Conservation (phyloP, 768 basidiomycete species). For the Agrocybe chaxingu region DNA sequence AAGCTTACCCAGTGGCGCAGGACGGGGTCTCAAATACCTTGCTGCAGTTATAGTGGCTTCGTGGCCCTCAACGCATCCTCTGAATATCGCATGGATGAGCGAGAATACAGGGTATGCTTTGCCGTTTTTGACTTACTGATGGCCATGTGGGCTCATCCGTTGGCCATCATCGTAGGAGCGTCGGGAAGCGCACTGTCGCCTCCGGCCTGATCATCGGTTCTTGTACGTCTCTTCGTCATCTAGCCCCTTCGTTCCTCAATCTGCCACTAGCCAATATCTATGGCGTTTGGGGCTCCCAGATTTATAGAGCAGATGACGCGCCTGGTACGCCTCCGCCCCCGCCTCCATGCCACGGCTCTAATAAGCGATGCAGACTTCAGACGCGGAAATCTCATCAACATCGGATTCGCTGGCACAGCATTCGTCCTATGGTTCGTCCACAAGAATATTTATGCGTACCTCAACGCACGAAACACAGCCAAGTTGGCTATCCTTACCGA, state of each 20-base stretch:
- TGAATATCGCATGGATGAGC: slow-evolving; percentile 39
- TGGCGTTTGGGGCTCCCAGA: slow-evolving; percentile 31
- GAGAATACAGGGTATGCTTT: slow-evolving; percentile 31
- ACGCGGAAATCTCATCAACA: slow-evolving; percentile 33
- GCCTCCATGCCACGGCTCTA: neutral
- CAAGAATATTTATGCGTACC: slow-evolving; percentile 25
- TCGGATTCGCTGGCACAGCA: slow-evolving; percentile 28
- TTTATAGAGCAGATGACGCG: slow-evolving; percentile 34
- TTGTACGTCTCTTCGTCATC: slow-evolving; percentile 15
- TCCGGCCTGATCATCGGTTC: slow-evolving; percentile 33
- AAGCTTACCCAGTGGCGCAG: slow-evolving; percentile 22
- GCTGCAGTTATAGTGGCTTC: slow-evolving; percentile 32
- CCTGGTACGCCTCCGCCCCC: slow-evolving; percentile 20
- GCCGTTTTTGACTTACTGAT: neutral
- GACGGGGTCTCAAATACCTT: slow-evolving; percentile 29
- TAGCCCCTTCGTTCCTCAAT: neutral
- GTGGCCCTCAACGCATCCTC: slow-evolving; percentile 36
- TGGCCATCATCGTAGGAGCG: slow-evolving; percentile 18
- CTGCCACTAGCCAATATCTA: slow-evolving; percentile 22
- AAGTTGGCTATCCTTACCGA: slow-evolving; percentile 18
- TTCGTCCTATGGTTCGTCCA: slow-evolving; percentile 31
- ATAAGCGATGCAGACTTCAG: slow-evolving; percentile 23
- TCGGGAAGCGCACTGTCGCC: slow-evolving; percentile 31
- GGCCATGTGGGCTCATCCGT: neutral
- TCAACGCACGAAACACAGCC: slow-evolving; percentile 23